Percentiles rank a stretch among this genome's conserved stretches.
Conservation (phyloP, 2,329 filamentous ascomycete species). For the Aspergillus unguis region DNA sequence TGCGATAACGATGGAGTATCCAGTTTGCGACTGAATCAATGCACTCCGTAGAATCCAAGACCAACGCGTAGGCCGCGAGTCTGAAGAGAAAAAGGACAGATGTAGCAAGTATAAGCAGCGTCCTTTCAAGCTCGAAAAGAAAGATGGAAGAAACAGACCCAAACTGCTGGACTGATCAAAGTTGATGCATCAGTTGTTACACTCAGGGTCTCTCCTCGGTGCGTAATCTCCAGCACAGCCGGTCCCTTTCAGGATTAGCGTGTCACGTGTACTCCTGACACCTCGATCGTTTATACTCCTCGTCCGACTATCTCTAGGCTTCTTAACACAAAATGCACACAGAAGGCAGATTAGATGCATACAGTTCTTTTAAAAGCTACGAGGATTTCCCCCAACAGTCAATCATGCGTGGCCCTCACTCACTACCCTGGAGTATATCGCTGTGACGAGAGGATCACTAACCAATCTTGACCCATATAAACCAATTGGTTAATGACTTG, state of each 20-base stretch:
- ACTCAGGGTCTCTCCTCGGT: conserved; percentile 8
- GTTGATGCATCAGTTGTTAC: conserved; percentile 14
- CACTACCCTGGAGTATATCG: too few species aligned
- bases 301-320: too few species aligned
- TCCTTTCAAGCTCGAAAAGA: not conserved
- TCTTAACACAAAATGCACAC: too few species aligned
- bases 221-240: conserved; percentile 29
- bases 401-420: too few species aligned
- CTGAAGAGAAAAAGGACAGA: not conserved
- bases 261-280: conserved; percentile 24
- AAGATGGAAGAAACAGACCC: not conserved
- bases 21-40: conserved; percentile 1
- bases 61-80: not conserved
- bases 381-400: too few species aligned
- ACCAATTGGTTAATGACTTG: too few species aligned
- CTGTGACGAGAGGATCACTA: too few species aligned
- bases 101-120: not conserved
- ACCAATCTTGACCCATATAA: too few species aligned
- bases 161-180: conserved; percentile 10
- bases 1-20: not conserved
- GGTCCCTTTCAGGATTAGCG: conserved; percentile 17
- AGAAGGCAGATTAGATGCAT: too few species aligned
- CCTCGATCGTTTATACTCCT: not conserved
- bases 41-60: not conserved
- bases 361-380: too few species aligned